Base-by-base conservation (phyloP, 139 green algal species). In the Nannochloris sp. region DNA sequence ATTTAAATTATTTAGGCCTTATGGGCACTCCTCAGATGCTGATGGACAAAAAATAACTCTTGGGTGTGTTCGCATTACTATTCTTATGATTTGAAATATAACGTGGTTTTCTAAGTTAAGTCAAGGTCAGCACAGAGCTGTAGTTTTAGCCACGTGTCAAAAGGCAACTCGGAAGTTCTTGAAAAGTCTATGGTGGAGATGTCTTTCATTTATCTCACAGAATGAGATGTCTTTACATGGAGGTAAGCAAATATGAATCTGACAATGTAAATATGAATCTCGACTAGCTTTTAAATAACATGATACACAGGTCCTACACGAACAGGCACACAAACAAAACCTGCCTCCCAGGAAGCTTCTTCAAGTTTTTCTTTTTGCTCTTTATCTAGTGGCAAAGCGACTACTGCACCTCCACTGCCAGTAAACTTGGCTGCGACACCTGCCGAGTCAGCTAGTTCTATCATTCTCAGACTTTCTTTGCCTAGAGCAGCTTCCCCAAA, bases 341-440 rank as follows among this genome's bases (percentile, higher is more conserved):
- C 68, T n/a, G 32, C 15, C 35, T 23, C 37, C 1, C 2, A 5
- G 31, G 58, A 82, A 1, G 54, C 27, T 8, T 36, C 30, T 35
- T 70, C 55, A 55, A 88, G 71, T 19, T 10, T 27, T 31, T 42
- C 36, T 34, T 57, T 68, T 51, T 85, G 74, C 24, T 37, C 4
- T n/a, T 36, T 45, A 2, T 75, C 82, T 0, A 64, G 69, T 56
- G 76, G 88, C 8, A 87, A 53, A 54, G 81, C 86, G 19, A 95
- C 81, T 29, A 87, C 67, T 0, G 90, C 88, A 12, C 90, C 90
- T 9, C 90, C 90, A 38, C 79, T 90, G 45, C 90, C 90, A 1
- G 81, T 92, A 62, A 96, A 92, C 78, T 97, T 97, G 23, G 81
- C 90, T 10, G 83, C 79, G 19, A 79, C 68, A 30, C 14, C 25